These are phyloP conservation scores for Amoebophrya sp. DNA, from an alignment of 169 alveolate species.

Conservation along the genomic window DNA sequence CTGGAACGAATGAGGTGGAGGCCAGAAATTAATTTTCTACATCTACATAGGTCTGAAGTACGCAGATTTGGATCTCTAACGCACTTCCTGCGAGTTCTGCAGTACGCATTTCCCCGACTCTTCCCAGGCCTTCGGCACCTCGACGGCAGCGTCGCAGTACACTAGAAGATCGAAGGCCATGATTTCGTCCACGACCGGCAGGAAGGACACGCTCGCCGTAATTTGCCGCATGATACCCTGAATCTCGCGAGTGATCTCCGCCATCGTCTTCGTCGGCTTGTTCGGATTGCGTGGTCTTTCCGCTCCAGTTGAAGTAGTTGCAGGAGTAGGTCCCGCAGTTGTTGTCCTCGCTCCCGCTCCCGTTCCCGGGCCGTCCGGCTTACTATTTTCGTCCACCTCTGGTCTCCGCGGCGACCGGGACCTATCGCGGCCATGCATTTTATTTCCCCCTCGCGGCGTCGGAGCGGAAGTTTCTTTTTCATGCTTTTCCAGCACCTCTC, in stretches of 20 bases:
- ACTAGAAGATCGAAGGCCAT: not conserved
- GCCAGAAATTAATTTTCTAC: not conserved
- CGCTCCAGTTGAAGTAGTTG: too few relatives aligned
- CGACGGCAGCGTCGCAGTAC: not conserved
- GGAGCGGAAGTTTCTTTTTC: too few relatives aligned
- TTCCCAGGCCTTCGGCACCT: too few relatives aligned
- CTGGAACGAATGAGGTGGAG: not conserved
- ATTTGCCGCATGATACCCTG: not conserved
- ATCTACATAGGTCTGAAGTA: not conserved
- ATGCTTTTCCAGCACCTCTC: too few relatives aligned
- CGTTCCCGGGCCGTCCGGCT: too few relatives aligned
- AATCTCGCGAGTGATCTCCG: not conserved
- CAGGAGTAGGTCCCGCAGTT: too few relatives aligned
- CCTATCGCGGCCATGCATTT: too few relatives aligned
- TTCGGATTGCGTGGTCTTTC: too few relatives aligned
- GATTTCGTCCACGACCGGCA: not conserved
- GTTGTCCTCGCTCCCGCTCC: too few relatives aligned
- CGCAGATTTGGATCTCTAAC: not conserved
- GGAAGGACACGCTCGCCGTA: not conserved
- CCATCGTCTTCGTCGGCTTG: not conserved
- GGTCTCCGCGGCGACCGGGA: too few relatives aligned
- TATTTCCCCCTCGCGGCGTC: too few relatives aligned
- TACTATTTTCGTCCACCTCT: too few relatives aligned
- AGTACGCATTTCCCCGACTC: not conserved
- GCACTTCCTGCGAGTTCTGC: not conserved